Percentiles rank a stretch among this genome's conserved stretches.
These are phyloP conservation scores for Leishmania guyanensis DNA, from an alignment of 208 protist genomes.

Conservation along the genomic window DNA sequence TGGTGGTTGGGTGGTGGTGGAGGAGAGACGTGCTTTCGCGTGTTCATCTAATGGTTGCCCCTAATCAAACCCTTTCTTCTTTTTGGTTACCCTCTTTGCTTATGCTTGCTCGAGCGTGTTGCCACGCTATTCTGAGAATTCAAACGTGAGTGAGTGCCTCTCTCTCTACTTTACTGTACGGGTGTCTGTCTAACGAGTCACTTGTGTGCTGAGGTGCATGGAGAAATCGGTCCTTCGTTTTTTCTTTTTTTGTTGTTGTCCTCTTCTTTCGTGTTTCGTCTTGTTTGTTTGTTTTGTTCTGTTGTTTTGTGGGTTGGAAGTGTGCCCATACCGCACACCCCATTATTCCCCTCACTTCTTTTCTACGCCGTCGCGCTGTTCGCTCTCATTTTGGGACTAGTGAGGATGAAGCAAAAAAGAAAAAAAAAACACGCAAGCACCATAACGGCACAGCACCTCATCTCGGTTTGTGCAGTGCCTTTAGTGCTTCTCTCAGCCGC, in stretches of 20 bases:
- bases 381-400: neutral
- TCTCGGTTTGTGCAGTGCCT: neutral
- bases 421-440: neutral
- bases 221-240: neutral
- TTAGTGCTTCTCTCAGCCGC: neutral
- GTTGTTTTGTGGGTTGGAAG: neutral
- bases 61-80: neutral
- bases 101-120: no score
- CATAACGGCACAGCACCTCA: neutral
- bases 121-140: no score
- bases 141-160: neutral
- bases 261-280: neutral
- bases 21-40: neutral
- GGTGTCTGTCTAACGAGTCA: neutral
- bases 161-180: neutral
- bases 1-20: neutral
- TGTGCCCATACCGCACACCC: neutral
- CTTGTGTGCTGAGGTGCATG: neutral
- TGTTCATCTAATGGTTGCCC: neutral
- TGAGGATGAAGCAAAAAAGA: slow-evolving; percentile 10
- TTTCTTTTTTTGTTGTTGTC: neutral
- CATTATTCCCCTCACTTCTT: neutral
- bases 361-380: neutral
- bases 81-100: no score
- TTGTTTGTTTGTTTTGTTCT: neutral